Percentiles rank a stretch among this genome's conserved stretches.
phyloP scores from a whole-genome alignment of 2,329 filamentous ascomycete species.

The Esteya vermicola region DNA sequence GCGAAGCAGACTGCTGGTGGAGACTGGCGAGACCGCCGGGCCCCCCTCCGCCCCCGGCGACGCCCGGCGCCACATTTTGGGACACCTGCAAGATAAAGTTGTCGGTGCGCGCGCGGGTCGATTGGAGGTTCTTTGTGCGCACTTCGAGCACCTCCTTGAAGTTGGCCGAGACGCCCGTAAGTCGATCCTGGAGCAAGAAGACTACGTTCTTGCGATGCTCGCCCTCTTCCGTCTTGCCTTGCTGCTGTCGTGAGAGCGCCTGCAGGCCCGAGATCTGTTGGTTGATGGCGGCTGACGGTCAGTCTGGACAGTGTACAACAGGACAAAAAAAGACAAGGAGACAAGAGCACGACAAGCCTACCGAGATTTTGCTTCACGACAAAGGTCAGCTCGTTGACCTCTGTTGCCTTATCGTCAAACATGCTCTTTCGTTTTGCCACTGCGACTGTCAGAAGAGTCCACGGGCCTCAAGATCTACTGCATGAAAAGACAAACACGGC shows the following conservation, averaged over 20 bases:
- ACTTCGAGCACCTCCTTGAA: slow-evolving; percentile 97
- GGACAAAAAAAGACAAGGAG: too few relatives aligned
- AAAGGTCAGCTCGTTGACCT: slow-evolving; percentile 93
- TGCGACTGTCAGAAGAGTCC: background rate
- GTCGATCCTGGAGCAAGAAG: slow-evolving; percentile 75
- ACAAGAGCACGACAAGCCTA: background rate
- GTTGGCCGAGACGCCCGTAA: slow-evolving; percentile 83
- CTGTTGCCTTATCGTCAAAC: slow-evolving; percentile 90
- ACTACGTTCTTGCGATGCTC: slow-evolving; percentile 98
- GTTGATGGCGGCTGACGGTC: slow-evolving; percentile 39
- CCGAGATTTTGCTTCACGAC: slow-evolving; percentile 28
- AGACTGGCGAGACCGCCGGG: background rate
- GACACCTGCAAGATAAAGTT: slow-evolving; percentile 91
- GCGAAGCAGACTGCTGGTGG: slow-evolving; percentile 52
- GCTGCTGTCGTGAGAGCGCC: slow-evolving; percentile 59
- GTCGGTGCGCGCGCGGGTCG: slow-evolving; percentile 79
- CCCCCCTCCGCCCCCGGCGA: background rate
- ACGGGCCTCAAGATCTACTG: too few relatives aligned
- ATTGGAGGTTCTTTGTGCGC: slow-evolving; percentile 94
- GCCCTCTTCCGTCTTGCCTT: slow-evolving; percentile 61
- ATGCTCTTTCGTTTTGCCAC: slow-evolving; percentile 91
- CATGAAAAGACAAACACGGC: too few relatives aligned
- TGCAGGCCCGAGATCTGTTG: slow-evolving; percentile 80
- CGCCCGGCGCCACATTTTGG: slow-evolving; percentile 48
- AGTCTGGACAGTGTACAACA: too few relatives aligned